Percentiles rank a stretch among this genome's conserved stretches.
Evolutionary conservation across 768 basidiomycete species (phyloP).

Genomic region (Pleurotus eryngii): DNA sequence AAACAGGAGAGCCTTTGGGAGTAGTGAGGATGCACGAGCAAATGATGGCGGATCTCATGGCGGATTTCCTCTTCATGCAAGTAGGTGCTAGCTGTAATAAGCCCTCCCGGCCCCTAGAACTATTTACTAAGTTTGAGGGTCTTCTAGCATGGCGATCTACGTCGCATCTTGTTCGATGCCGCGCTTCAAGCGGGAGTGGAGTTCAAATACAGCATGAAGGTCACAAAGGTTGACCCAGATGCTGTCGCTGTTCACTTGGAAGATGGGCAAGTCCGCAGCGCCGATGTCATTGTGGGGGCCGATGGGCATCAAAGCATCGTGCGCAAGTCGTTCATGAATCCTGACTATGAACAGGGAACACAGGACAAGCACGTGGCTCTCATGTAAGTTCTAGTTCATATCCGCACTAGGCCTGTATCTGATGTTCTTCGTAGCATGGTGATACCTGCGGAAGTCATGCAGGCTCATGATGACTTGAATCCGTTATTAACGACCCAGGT

Average conservation of each 20-base stretch:
- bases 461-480: slow-evolving; percentile 28
- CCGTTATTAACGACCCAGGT: slow-evolving; percentile 27
- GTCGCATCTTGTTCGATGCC: slow-evolving; percentile 41
- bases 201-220: slow-evolving; percentile 38
- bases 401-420: neutral
- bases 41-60: slow-evolving; percentile 38
- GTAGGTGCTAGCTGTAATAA: slow-evolving; percentile 11
- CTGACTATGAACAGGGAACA: slow-evolving; percentile 19
- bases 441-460: slow-evolving; percentile 28
- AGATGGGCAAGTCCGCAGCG: slow-evolving; percentile 38
- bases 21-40: slow-evolving; percentile 43
- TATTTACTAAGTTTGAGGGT: no score
- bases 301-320: slow-evolving; percentile 48
- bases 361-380: slow-evolving; percentile 25
- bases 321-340: slow-evolving; percentile 27
- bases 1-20: slow-evolving; percentile 42
- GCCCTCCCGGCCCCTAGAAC: no score
- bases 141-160: slow-evolving; percentile 50
- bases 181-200: slow-evolving; percentile 46
- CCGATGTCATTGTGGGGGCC: slow-evolving; percentile 58
- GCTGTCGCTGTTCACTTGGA: slow-evolving; percentile 34
- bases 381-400: slow-evolving; percentile 10
- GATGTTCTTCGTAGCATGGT: slow-evolving; percentile 14
- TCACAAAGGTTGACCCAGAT: slow-evolving; percentile 26
- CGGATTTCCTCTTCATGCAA: slow-evolving; percentile 28